Percentiles rank a stretch among this genome's conserved stretches.
phyloP scores from a whole-genome alignment of 2,329 filamentous ascomycete genomes.

The Trichoderma brevicompactum region DNA sequence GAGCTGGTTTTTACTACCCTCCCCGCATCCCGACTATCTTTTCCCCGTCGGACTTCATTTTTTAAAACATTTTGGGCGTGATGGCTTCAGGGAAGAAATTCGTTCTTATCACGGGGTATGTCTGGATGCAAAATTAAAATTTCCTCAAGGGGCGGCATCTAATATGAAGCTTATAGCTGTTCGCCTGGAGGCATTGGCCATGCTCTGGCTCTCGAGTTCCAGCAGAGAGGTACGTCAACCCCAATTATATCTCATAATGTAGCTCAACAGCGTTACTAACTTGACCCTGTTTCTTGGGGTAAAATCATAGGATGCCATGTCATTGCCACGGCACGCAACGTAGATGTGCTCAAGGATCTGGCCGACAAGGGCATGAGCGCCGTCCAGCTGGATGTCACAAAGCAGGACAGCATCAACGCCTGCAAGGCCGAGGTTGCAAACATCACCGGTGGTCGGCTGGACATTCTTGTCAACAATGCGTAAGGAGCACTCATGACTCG shows the following conservation, averaged over 20 bases:
- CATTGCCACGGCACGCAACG: conserved; percentile 60
- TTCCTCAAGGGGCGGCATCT: neutral
- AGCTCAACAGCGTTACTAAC: neutral
- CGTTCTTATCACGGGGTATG: conserved; percentile 56
- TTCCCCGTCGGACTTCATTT: neutral
- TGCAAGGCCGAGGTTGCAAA: conserved; percentile 53
- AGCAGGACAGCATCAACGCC: conserved; percentile 53
- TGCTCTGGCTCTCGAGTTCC: conserved; percentile 57
- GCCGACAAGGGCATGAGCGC: conserved; percentile 53
- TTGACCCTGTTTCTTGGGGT: neutral
- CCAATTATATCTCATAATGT: neutral
- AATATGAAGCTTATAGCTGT: conserved; percentile 48
- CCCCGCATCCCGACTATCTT: conserved; percentile 13
- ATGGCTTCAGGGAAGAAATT: conserved; percentile 44
- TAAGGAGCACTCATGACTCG: conserved; percentile 34
- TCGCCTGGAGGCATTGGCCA: conserved; percentile 63
- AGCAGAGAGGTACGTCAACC: conserved; percentile 50
- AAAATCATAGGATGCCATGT: conserved; percentile 48
- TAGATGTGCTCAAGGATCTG: conserved; percentile 53
- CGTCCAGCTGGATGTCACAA: conserved; percentile 59
- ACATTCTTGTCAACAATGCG: conserved; percentile 66
- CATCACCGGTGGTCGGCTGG: conserved; percentile 57
- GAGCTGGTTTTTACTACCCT: no score
- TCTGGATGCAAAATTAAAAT: no score
- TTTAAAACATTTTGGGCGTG: neutral